Percentiles rank a stretch among this genome's conserved stretches.
phyloP scores from a whole-genome alignment of 768 basidiomycete genomes.

The Tylopilus felleus region DNA sequence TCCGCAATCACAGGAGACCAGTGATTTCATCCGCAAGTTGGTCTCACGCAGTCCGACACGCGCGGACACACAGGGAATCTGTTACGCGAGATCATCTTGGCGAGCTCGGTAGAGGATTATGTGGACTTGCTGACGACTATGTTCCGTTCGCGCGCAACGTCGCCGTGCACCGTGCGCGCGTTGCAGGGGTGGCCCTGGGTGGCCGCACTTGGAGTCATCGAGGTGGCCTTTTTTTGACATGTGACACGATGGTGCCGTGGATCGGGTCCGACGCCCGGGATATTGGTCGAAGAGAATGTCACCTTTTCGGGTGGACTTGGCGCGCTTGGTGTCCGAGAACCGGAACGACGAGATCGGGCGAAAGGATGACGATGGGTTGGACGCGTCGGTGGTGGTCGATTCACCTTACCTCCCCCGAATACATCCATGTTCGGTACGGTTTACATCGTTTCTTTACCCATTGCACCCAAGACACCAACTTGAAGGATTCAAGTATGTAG shows the following conservation, averaged over 20 bases:
- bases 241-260: not conserved
- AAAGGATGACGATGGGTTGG: not conserved
- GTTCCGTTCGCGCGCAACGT: constrained; percentile 5
- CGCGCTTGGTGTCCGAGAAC: not conserved
- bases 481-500: too few species aligned
- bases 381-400: constrained; percentile 2
- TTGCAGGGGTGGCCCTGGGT: not conserved
- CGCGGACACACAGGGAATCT: too few species aligned
- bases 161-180: not conserved
- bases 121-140: constrained; percentile 6
- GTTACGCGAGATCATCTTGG: constrained; percentile 16
- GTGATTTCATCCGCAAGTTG: constrained; percentile 7
- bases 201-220: constrained; percentile 3
- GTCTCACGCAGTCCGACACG: not conserved
- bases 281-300: not conserved
- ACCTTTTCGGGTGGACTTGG: not conserved
- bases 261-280: not conserved
- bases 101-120: constrained; percentile 13
- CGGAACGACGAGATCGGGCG: not conserved
- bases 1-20: constrained; percentile 12
- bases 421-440: constrained; percentile 3
- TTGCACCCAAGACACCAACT: too few species aligned
- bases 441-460: too few species aligned
- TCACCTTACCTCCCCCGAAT: constrained; percentile 8
- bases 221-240: too few species aligned